Base-by-base conservation (phyloP, 805 yeast species). In the Cyberlindnera subsufficiens region DNA sequence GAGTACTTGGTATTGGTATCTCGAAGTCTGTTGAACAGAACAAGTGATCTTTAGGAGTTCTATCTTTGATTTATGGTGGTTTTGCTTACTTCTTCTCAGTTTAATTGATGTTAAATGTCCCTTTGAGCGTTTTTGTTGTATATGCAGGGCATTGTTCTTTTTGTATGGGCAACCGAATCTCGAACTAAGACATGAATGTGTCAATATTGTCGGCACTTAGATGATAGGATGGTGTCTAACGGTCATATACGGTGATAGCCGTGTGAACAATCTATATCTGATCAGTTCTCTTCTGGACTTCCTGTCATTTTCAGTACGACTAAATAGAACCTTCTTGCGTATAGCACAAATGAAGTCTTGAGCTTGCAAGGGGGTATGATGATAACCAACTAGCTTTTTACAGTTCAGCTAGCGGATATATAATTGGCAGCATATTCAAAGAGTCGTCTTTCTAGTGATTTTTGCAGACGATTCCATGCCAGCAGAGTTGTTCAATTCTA, bases 41-140 rank as follows among this genome's bases (percentile, higher is more conserved):
- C 42, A 58, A 58, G 38, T 57, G 45, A 54, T 15, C 19, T 35
- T 8, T 30, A 9, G 7, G 15, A 14, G 32, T 22, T 8, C 27
- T 22, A 4, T 22, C 27, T 11, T 22, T 4, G 10, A 22, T 22
- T 22, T 22, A 22, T 53, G 83, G 77, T 52, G n/a, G n/a, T n/a
- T n/a, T n/a, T n/a, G 82, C 83, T 3, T 78, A 78, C 54, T 77
- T 82, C 6, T 77, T 78, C 54, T 63, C 78, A 50, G 81, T 78
- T 30, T 83, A 77, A 46, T 58, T 77, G 44, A 55, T 77, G 30
- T 76, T 78, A 44, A 83, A 83, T 5, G 75, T 73, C 54, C 81
- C 77, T 51, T 56, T 78, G 55, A 22, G 27, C 10, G 10, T 22
- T 22, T 22, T 22, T n/a, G n/a, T n/a, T n/a, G n/a, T n/a, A n/a